Evolutionary conservation across 306 rosid species (phyloP), one percentile per base, ranked within the genome.

Genomic region (Fragaria ananassa): DNA sequence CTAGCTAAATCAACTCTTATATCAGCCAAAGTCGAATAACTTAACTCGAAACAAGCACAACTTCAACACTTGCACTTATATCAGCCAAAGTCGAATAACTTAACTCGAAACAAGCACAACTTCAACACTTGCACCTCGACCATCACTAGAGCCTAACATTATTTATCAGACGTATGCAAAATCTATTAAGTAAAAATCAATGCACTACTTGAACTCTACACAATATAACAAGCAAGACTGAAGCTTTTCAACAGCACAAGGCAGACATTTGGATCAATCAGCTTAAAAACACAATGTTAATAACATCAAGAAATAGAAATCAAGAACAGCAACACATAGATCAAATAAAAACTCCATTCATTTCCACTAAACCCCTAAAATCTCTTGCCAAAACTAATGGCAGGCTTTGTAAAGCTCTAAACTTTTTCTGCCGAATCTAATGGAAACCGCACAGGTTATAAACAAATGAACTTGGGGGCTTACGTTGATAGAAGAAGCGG

Each of bases 401-500:
- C 8, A 31, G n/a, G 17, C 17, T 18, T 39, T 27, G 8, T 23
- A 23, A 27, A 25, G 62, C 29, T 21, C 7, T 23, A 7, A 60
- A 27, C 5, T 25, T 60, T 60, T 1, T 46, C 7, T 10, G 14
- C 29, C 1, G 10, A 58, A 60, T 25, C 19, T 2, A 63, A 63
- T 3, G n/a, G 44, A 34, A 34, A 31, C n/a, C n/a, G 2, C 21
- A 1, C 18, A 14, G 1, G 4, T 14, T 62, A 2, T 15, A 4
- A 14, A 5, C 10, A 1, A 58, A 23, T 19, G 25, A 0, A 39
- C 39, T 3, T 39, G 18, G 27, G 18, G 31, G 62, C 79, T 86
- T 81, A 94, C 98, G 13, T 92, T 86, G 71, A 94, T 90, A 11
- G 97, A 93, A 35, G 98, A 92, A 10, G 95, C 93, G 0, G 96